Evolutionary conservation across 2,329 filamentous ascomycete species (phyloP).

Genomic region (Phaeosphaeriaceae sp.): DNA sequence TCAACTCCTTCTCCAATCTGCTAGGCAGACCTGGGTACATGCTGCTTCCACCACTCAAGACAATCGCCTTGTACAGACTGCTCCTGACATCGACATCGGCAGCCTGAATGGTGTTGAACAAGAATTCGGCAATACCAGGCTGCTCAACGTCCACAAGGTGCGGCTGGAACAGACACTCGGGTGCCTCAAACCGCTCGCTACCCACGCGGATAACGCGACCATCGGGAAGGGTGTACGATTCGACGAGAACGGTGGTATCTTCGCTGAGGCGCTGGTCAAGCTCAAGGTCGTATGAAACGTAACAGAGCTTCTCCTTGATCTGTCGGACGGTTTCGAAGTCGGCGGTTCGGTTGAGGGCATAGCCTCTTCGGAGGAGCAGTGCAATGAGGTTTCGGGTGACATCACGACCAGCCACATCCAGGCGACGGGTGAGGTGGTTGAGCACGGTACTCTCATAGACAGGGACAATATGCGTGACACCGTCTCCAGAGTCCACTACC

Average conservation of each 20-base stretch:
- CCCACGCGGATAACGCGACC: slow-evolving; percentile 95
- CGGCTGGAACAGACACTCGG: slow-evolving; percentile 97
- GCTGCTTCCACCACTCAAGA: slow-evolving; percentile 94
- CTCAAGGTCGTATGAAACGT: slow-evolving; percentile 97
- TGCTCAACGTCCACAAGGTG: slow-evolving; percentile 98
- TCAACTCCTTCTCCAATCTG: slow-evolving; percentile 95
- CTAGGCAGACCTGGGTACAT: slow-evolving; percentile 98
- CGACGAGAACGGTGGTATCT: slow-evolving; percentile 95
- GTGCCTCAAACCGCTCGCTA: slow-evolving; percentile 96
- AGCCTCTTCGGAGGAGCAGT: slow-evolving; percentile 89
- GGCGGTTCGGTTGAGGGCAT: slow-evolving; percentile 95
- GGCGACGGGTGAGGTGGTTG: slow-evolving; percentile 91
- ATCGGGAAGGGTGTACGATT: slow-evolving; percentile 96
- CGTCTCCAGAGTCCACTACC: slow-evolving; percentile 98
- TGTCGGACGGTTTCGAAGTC: slow-evolving; percentile 98
- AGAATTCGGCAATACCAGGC: slow-evolving; percentile 92
- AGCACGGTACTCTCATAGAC: slow-evolving; percentile 98
- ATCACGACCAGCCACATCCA: slow-evolving; percentile 95
- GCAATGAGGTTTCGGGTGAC: slow-evolving; percentile 99
- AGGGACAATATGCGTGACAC: slow-evolving; percentile 97
- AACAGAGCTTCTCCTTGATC: slow-evolving; percentile 99
- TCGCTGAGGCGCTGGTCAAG: slow-evolving; percentile 95
- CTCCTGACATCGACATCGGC: slow-evolving; percentile 94
- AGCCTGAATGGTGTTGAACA: slow-evolving; percentile 98
- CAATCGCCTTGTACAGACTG: slow-evolving; percentile 95